Evolutionary conservation across 192 early-diverging fungal species (phyloP), one percentile per base, ranked within the genome.

Genomic region (Coemansia sp.): DNA sequence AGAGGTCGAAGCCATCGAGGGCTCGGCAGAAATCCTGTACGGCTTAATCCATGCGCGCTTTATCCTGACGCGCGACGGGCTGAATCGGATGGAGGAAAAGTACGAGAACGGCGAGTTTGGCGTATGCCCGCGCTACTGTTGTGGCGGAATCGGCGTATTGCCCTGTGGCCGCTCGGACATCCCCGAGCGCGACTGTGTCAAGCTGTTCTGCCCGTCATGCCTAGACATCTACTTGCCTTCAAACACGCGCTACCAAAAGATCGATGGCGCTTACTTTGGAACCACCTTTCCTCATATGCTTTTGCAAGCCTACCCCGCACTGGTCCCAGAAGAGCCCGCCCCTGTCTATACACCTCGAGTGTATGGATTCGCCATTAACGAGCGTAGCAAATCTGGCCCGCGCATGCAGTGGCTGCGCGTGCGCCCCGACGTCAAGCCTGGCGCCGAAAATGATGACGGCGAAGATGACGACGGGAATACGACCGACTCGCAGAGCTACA

Each of bases 231-330:
- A 94, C 73, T 75, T 82, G 21, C 93, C 93, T 32, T 82, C 87
- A 19, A 90, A 88, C 69, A 86, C 89, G 67, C 80, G 91, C 77
- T 90, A 85, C 73, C 67, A 81, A 36, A 86, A 83, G 69, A 62
- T 94, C 61, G 91, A 92, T 68, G 93, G 98, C 60, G 93, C 95
- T 37, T 92, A 90, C 75, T 99, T 99, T 86, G 96, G 96, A 36
- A 93, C 98, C 17, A 95, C 95, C 4, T 97, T 99, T 76, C 91
- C 95, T 10, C 91, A 95, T 73, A 81, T 99, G 69, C 88, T 98
- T 53, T 92, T 96, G 78, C 87, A 93, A 78, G 90, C 90, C 9
- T 97, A 90, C 84, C 91, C 94, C 0, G 88, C 92, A 38, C 69
- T 93, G 37, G 76, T 90, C 14, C 93, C 91, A 14, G 75, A 78